Conservation (phyloP, 2,329 filamentous ascomycete species). For the Fusarium humuli region DNA sequence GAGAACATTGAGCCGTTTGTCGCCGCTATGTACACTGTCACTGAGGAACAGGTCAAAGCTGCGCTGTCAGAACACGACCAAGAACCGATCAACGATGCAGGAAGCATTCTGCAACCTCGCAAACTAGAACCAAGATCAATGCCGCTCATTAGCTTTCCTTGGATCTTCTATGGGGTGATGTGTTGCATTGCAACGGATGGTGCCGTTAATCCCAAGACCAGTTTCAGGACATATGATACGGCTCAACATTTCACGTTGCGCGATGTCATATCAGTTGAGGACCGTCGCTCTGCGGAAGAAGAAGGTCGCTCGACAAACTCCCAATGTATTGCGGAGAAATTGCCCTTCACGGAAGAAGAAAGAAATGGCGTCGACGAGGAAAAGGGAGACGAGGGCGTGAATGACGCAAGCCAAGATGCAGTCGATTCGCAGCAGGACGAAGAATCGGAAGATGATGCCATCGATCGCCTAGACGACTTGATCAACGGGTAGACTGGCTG, state of each 20-base stretch:
- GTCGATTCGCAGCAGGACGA: not conserved
- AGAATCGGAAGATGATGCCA: slow-evolving; percentile 25
- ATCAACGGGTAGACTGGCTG: slow-evolving; percentile 8
- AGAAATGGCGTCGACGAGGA: not conserved
- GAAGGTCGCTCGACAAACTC: not conserved
- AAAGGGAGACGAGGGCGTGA: not conserved
- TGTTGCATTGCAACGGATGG: slow-evolving; percentile 48
- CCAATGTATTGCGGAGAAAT: not conserved
- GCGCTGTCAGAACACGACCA: slow-evolving; percentile 62
- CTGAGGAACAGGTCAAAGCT: slow-evolving; percentile 74
- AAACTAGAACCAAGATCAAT: slow-evolving; percentile 60
- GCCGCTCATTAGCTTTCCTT: slow-evolving; percentile 93
- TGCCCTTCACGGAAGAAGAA: not conserved
- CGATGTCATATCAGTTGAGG: not conserved
- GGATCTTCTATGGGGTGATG: slow-evolving; percentile 80
- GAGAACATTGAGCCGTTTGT: slow-evolving; percentile 76
- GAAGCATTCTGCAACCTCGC: slow-evolving; percentile 37
- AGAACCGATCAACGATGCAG: slow-evolving; percentile 51
- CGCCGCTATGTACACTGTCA: slow-evolving; percentile 89
- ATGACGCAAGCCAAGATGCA: not conserved
- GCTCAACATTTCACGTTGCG: not conserved
- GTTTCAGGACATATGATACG: not conserved
- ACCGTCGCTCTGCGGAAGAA: not conserved
- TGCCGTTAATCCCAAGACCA: slow-evolving; percentile 28
- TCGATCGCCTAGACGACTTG: slow-evolving; percentile 39